phyloP scores from a whole-genome alignment of 1,284 basidiomycete genomes.

The Pascua guehoae region DNA sequence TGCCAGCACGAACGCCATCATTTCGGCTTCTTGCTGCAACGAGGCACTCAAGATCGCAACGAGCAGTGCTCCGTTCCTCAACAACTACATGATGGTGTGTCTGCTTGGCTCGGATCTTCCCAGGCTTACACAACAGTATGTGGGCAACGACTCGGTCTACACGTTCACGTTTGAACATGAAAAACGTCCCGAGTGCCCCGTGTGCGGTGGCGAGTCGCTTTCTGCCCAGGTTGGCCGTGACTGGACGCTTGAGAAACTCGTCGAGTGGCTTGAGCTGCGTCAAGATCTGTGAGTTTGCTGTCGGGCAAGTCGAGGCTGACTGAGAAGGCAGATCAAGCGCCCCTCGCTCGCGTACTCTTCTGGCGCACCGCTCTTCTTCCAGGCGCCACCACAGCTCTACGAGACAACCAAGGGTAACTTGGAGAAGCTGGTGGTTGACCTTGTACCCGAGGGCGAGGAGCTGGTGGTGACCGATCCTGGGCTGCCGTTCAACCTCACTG shows the following conservation, averaged over 20 bases:
- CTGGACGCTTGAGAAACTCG: conserved; percentile 74
- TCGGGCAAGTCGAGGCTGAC: neutral
- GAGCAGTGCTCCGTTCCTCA: conserved; percentile 83
- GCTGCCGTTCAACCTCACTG: conserved; percentile 78
- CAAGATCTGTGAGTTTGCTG: conserved; percentile 71
- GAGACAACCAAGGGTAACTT: conserved; percentile 83
- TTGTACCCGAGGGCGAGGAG: conserved; percentile 70
- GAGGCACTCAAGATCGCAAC: conserved; percentile 99
- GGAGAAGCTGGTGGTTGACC: conserved; percentile 74
- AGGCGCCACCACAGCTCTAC: conserved; percentile 85
- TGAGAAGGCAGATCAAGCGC: conserved; percentile 82
- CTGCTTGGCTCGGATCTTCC: neutral
- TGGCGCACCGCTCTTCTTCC: conserved; percentile 76
- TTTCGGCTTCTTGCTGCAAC: conserved; percentile 95
- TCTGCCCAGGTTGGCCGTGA: conserved; percentile 65
- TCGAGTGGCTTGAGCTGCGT: conserved; percentile 76
- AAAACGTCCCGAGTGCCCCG: conserved; percentile 87
- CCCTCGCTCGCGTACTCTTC: conserved; percentile 70
- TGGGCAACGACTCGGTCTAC: conserved; percentile 94
- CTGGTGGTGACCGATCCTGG: conserved; percentile 81
- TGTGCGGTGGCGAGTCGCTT: conserved; percentile 87
- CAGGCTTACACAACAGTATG: conserved; percentile 49
- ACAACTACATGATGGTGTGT: conserved; percentile 93
- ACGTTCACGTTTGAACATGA: conserved; percentile 98
- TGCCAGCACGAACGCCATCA: conserved; percentile 92